Conservation (phyloP, 2,329 filamentous ascomycete genomes). For the Metarhizium rileyi region DNA sequence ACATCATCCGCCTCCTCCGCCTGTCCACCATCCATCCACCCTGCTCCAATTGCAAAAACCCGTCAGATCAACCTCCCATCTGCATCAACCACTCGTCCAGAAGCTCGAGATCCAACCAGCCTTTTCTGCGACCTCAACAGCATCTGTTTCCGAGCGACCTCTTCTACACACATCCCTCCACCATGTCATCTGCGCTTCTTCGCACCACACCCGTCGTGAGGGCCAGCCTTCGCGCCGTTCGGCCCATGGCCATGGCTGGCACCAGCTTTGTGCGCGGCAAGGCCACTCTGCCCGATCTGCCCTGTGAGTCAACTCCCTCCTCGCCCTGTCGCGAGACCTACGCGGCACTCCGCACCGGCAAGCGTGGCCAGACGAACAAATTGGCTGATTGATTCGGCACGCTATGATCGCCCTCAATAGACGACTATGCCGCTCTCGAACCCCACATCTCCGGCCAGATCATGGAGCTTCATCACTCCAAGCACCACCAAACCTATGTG, state of each 20-base stretch:
- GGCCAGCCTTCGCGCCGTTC: conserved; percentile 59
- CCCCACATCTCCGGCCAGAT: conserved; percentile 75
- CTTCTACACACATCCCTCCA: conserved; percentile 12
- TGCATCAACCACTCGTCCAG: neutral
- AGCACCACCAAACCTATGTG: conserved; percentile 92
- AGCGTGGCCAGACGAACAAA: neutral
- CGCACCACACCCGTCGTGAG: conserved; percentile 59
- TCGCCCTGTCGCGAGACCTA: neutral
- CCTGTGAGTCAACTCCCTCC: conserved; percentile 31
- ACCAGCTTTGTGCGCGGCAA: conserved; percentile 76
- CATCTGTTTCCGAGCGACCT: neutral
- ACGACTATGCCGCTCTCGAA: conserved; percentile 95
- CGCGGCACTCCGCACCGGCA: neutral
- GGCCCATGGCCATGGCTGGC: conserved; percentile 54
- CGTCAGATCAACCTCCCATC: neutral
- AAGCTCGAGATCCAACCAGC: neutral
- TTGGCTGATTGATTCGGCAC: neutral
- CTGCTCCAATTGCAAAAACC: conserved; percentile 3
- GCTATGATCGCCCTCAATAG: conserved; percentile 33
- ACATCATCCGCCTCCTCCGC: conserved; percentile 6
- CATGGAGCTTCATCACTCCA: conserved; percentile 93
- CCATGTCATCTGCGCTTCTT: conserved; percentile 69
- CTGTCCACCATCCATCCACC: conserved; percentile 3
- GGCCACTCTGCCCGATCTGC: conserved; percentile 86
- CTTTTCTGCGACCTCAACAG: neutral